These are phyloP conservation scores for Tephrocybe sp. DNA, from an alignment of 768 basidiomycete genomes.

Conservation along the genomic window DNA sequence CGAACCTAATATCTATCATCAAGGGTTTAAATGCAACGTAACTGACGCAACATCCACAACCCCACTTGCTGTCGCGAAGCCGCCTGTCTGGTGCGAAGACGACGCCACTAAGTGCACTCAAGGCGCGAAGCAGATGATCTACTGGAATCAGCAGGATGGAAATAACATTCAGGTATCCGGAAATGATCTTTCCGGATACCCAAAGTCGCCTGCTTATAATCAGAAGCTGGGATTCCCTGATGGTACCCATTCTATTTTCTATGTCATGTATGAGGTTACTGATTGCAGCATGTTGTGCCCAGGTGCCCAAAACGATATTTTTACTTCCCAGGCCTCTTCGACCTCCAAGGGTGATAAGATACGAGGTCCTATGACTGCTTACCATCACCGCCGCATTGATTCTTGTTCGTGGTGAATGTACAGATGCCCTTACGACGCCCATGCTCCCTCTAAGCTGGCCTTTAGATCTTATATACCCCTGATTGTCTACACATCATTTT, in stretches of 20 bases:
- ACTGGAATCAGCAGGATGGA: conserved; percentile 48
- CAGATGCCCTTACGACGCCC: too few relatives aligned
- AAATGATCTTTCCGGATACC: conserved; percentile 31
- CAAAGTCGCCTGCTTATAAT: conserved; percentile 49
- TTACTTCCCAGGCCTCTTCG: conserved; percentile 23
- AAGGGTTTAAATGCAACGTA: conserved; percentile 47
- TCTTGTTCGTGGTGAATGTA: too few relatives aligned
- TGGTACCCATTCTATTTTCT: conserved; percentile 27
- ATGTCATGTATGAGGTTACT: not conserved
- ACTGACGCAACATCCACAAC: conserved; percentile 37
- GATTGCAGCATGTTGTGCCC: conserved; percentile 6
- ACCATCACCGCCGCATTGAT: too few relatives aligned
- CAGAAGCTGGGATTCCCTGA: conserved; percentile 43
- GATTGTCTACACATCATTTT: too few relatives aligned
- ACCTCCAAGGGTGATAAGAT: too few relatives aligned
- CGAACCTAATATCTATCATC: conserved; percentile 50
- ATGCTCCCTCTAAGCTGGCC: too few relatives aligned
- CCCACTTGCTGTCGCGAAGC: conserved; percentile 37
- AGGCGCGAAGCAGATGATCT: conserved; percentile 55
- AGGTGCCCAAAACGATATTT: conserved; percentile 47
- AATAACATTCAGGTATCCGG: conserved; percentile 47
- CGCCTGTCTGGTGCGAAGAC: conserved; percentile 52
- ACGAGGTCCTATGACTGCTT: too few relatives aligned
- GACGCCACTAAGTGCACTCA: conserved; percentile 37
- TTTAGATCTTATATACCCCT: too few relatives aligned